Percentiles rank a stretch among this genome's conserved stretches.
Conservation (phyloP, 768 basidiomycete genomes). For the Boletus pseudo-olivaceus region DNA sequence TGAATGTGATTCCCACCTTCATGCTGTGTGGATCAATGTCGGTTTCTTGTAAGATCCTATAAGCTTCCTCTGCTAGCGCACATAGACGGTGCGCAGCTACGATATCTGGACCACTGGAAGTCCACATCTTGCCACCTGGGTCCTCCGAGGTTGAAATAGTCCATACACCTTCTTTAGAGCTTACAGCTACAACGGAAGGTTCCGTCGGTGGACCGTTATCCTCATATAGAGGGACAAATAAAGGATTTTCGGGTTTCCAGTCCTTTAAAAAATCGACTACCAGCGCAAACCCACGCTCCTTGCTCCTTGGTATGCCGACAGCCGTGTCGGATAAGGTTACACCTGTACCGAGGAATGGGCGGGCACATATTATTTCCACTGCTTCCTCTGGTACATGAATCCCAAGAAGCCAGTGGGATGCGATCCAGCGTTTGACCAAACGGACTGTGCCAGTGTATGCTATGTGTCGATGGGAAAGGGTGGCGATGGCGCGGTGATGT, state of each 20-base stretch:
- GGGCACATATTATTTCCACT: slow-evolving; percentile 81
- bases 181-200: slow-evolving; percentile 25
- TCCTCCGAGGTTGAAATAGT: slow-evolving; percentile 77
- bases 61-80: slow-evolving; percentile 73
- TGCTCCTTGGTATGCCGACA: slow-evolving; percentile 61
- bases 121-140: slow-evolving; percentile 73
- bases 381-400: slow-evolving; percentile 72
- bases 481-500: slow-evolving; percentile 81
- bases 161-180: slow-evolving; percentile 58
- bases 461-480: slow-evolving; percentile 72
- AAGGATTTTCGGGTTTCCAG: slow-evolving; percentile 79
- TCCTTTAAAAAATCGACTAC: slow-evolving; percentile 70
- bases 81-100: slow-evolving; percentile 72
- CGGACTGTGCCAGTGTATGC: slow-evolving; percentile 85
- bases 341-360: slow-evolving; percentile 61
- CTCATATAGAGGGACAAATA: slow-evolving; percentile 72
- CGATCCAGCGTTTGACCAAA: slow-evolving; percentile 90
- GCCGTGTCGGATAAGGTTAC: slow-evolving; percentile 33
- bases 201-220: slow-evolving; percentile 6
- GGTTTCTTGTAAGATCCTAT: slow-evolving; percentile 51
- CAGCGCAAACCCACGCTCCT: slow-evolving; percentile 74
- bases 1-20: slow-evolving; percentile 42
- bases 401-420: slow-evolving; percentile 82
- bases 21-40: slow-evolving; percentile 52
- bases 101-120: slow-evolving; percentile 56